Conservation (phyloP, 441 rosid species). For the Populus trichocarpa region DNA sequence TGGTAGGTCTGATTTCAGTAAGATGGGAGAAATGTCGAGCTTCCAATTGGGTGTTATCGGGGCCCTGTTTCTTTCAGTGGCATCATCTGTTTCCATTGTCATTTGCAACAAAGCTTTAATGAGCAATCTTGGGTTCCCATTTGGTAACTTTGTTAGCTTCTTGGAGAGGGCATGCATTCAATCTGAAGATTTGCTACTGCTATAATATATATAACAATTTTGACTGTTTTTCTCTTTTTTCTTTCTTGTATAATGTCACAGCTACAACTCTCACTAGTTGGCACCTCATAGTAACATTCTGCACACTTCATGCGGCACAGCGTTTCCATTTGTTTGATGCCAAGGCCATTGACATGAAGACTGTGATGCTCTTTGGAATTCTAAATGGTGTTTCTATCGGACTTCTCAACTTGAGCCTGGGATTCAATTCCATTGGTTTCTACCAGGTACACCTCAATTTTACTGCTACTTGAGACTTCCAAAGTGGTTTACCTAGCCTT, state of each 20-base stretch:
- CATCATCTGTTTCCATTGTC: slow-evolving; percentile 96
- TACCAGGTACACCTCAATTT: slow-evolving; percentile 55
- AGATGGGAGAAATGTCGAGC: slow-evolving; percentile 89
- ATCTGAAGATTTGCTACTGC: background rate
- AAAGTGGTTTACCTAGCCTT: background rate
- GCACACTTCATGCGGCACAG: slow-evolving; percentile 83
- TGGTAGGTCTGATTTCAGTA: background rate
- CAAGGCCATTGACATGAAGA: slow-evolving; percentile 73
- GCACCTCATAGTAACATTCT: slow-evolving; percentile 93
- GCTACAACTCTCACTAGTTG: slow-evolving; percentile 98
- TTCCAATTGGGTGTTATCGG: slow-evolving; percentile 87
- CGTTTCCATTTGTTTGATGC: slow-evolving; percentile 78
- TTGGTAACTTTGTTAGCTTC: slow-evolving; percentile 45
- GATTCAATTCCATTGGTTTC: slow-evolving; percentile 95
- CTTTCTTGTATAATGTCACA: slow-evolving; percentile 18
- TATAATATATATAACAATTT: background rate
- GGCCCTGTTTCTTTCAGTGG: slow-evolving; percentile 92
- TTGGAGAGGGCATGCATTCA: background rate
- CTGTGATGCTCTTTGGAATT: slow-evolving; percentile 89
- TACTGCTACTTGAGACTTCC: background rate
- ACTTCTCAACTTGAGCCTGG: slow-evolving; percentile 86
- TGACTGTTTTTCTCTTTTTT: background rate
- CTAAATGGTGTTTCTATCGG: slow-evolving; percentile 97
- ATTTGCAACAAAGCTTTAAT: slow-evolving; percentile 98
- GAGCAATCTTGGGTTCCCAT: slow-evolving; percentile 98